Conservation (phyloP, 2,329 filamentous ascomycete genomes). For the Beauveria sp. region DNA sequence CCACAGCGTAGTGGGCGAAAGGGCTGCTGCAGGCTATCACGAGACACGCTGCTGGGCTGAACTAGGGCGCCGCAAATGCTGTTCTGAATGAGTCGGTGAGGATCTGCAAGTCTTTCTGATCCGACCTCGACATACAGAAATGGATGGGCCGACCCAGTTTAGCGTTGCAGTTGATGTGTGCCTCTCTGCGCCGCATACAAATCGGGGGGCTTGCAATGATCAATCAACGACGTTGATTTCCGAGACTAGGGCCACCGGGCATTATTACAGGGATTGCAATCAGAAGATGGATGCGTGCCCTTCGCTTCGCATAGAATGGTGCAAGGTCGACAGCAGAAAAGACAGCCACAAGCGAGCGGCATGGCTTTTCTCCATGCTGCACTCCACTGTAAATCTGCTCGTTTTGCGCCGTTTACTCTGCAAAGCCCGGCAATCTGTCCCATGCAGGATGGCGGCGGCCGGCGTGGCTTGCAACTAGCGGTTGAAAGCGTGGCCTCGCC, state of each 20-base stretch:
- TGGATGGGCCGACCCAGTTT: not conserved
- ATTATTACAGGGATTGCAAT: not conserved
- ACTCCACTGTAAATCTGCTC: constrained; percentile 1
- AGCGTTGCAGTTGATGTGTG: not conserved
- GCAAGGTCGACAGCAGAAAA: not conserved
- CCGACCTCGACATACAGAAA: not conserved
- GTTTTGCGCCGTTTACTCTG: not conserved
- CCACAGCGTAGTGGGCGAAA: not conserved
- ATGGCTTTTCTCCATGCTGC: not conserved
- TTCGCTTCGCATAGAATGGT: not conserved
- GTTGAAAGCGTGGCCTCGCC: not conserved
- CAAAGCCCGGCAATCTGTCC: not conserved
- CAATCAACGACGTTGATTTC: not conserved
- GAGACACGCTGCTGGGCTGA: constrained; percentile 3
- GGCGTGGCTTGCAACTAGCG: constrained; percentile 2
- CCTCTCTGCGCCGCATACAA: not conserved
- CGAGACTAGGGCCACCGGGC: not conserved
- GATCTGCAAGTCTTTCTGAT: constrained; percentile 5
- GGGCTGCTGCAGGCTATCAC: constrained; percentile 8
- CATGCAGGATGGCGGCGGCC: constrained; percentile 5
- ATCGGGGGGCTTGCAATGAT: not conserved
- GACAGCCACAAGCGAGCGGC: not conserved
- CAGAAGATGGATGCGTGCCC: not conserved
- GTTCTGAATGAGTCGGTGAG: constrained; percentile 8
- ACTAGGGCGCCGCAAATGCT: constrained; percentile 2